Conservation (phyloP, 257 asterid species). For the Solanum piurae region DNA sequence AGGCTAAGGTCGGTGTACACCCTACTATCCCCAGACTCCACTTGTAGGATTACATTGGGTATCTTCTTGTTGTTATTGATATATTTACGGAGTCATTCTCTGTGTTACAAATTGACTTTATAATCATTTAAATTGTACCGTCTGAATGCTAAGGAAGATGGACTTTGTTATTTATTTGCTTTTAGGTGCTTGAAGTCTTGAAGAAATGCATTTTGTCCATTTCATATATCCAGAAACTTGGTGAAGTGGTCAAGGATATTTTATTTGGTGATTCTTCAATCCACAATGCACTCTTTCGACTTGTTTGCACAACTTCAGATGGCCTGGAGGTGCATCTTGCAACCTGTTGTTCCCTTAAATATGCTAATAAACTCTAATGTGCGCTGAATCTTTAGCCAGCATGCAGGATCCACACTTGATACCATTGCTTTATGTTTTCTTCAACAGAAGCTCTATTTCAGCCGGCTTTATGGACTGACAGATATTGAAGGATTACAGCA, state of each 20-base stretch:
- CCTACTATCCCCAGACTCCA: neutral
- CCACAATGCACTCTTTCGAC: slow-evolving; percentile 65
- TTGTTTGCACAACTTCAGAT: slow-evolving; percentile 69
- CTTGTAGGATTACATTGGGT: neutral
- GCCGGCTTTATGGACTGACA: slow-evolving; percentile 59
- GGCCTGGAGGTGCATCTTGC: slow-evolving; percentile 61
- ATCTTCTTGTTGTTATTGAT: neutral
- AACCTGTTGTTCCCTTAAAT: slow-evolving; percentile 4
- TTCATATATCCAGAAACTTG: slow-evolving; percentile 41
- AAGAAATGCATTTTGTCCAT: slow-evolving; percentile 50
- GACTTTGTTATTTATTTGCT: neutral
- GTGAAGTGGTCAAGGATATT: slow-evolving; percentile 47
- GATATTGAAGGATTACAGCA: slow-evolving; percentile 84
- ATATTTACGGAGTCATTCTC: neutral
- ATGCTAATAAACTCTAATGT: neutral
- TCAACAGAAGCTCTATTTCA: slow-evolving; percentile 55
- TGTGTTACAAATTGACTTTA: neutral
- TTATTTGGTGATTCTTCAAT: slow-evolving; percentile 72
- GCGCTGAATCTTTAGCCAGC: slow-evolving; percentile 1
- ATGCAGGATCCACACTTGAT: slow-evolving; percentile 1
- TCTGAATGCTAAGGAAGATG: neutral
- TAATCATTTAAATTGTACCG: neutral
- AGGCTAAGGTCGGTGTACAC: neutral
- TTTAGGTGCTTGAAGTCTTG: slow-evolving; percentile 75
- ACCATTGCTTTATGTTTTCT: slow-evolving; percentile 3